Evolutionary conservation across 768 basidiomycete genomes (phyloP).

Genomic region (Psilocybe tampanensis): DNA sequence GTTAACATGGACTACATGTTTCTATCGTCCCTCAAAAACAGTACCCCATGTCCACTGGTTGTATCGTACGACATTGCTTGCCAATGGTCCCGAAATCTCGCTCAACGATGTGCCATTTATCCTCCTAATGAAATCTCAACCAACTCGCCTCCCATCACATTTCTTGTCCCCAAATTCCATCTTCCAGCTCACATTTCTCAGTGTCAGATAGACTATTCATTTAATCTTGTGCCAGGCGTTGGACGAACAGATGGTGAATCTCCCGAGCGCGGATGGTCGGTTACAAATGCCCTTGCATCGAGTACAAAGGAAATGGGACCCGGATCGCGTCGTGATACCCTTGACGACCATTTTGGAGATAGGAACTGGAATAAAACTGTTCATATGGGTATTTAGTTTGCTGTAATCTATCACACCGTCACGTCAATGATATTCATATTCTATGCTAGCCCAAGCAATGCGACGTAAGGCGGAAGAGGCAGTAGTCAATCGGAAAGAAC

Average conservation of each 20-base stretch:
- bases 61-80: constrained; percentile 32
- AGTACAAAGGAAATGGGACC: constrained; percentile 13
- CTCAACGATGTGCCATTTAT: constrained; percentile 2
- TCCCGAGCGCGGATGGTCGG: constrained; percentile 11
- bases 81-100: constrained; percentile 1
- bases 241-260: constrained; percentile 9
- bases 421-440: too few relatives aligned
- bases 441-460: neutral
- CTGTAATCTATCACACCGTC: too few relatives aligned
- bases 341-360: constrained; percentile 12
- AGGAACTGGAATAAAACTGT: constrained; percentile 8
- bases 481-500: neutral
- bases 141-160: neutral
- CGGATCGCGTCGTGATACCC: constrained; percentile 8
- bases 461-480: constrained; percentile 2
- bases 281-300: constrained; percentile 4
- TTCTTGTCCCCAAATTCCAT: constrained; percentile 19
- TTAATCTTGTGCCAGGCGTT: constrained; percentile 8
- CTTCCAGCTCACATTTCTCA: constrained; percentile 1
- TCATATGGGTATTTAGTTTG: constrained; percentile 3
- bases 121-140: neutral
- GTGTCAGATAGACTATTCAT: constrained; percentile 7
- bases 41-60: constrained; percentile 4
- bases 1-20: constrained; percentile 32
- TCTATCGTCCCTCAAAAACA: constrained; percentile 10